Percentiles rank a stretch among this genome's conserved stretches.
Conservation (phyloP, 169 alveolate genomes). For the Eimeria brunetti region DNA sequence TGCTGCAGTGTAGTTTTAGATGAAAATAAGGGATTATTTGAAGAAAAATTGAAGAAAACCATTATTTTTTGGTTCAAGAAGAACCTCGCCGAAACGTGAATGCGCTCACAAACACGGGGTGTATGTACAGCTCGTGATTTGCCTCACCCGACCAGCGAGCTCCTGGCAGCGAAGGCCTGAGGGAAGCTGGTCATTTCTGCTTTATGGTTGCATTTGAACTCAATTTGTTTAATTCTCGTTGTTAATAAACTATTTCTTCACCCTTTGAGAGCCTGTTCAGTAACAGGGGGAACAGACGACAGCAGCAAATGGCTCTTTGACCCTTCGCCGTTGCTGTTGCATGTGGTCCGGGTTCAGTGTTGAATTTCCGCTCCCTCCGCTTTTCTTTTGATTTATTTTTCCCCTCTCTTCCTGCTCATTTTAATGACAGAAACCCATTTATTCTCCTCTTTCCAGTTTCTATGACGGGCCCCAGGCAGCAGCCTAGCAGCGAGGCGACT, state of each 20-base stretch:
- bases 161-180: not conserved
- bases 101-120: not conserved
- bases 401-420: not conserved
- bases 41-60: not conserved
- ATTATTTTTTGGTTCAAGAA: not conserved
- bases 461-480: not conserved
- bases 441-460: not conserved
- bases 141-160: slow-evolving; percentile 60
- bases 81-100: not conserved
- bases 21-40: not conserved
- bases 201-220: not conserved
- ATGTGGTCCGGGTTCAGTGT: slow-evolving; percentile 39
- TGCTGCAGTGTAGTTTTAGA: not conserved
- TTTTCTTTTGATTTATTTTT: slow-evolving; percentile 7
- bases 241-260: not conserved
- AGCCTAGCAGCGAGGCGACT: slow-evolving; percentile 3
- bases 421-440: not conserved
- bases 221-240: not conserved
- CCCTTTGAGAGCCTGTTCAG: not conserved
- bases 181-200: slow-evolving; percentile 8
- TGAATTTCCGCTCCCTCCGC: not conserved
- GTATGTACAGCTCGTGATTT: not conserved
- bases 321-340: not conserved
- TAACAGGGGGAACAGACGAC: not conserved
- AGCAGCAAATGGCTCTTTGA: not conserved